Evolutionary conservation across 2,329 filamentous ascomycete genomes (phyloP).

Genomic region (Pleurostoma richardsiae): DNA sequence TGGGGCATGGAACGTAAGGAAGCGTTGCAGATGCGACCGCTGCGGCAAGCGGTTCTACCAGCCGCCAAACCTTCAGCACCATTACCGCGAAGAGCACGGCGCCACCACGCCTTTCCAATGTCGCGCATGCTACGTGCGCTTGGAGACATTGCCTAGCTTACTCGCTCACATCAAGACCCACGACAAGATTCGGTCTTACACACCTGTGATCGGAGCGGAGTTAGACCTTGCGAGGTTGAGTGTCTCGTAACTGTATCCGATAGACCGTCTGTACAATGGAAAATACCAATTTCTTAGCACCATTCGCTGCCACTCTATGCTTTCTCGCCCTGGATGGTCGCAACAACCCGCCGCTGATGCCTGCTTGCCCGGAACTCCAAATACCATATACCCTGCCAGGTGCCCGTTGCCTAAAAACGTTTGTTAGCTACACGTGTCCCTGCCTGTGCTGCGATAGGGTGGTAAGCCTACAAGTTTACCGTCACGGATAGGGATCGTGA

Average conservation of each 20-base stretch:
- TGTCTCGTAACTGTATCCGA: conserved; percentile 12
- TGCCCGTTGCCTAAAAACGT: conserved; percentile 50
- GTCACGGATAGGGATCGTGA: conserved; percentile 86
- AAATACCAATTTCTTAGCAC: no score
- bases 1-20: neutral
- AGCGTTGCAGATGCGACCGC: neutral
- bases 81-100: no score
- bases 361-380: conserved; percentile 77
- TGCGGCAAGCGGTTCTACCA: no score
- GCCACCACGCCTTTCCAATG: no score
- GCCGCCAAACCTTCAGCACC: no score
- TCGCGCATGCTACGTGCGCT: no score
- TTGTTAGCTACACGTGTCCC: neutral
- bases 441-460: neutral
- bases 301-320: conserved; percentile 19
- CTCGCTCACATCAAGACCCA: no score
- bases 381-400: conserved; percentile 91
- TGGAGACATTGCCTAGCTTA: no score
- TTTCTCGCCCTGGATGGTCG: conserved; percentile 89
- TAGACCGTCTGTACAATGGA: neutral
- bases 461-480: conserved; percentile 60
- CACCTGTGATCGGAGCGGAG: no score
- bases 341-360: conserved; percentile 78
- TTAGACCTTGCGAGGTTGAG: no score
- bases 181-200: no score